Evolutionary conservation across 768 basidiomycete species (phyloP).

Genomic region (Boletus reticuloceps): DNA sequence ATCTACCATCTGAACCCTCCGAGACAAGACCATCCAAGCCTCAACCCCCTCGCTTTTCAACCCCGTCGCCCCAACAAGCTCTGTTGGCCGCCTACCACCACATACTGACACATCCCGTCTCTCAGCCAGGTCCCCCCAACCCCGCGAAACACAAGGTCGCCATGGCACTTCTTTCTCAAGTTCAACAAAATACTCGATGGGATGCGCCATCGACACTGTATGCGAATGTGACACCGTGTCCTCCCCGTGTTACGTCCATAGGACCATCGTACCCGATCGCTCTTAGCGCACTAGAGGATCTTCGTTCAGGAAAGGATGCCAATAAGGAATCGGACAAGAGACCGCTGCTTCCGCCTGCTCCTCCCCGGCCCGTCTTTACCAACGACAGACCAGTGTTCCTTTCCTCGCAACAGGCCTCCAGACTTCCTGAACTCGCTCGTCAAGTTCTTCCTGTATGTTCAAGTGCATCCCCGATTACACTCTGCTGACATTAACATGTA

Average conservation of each 20-base stretch:
- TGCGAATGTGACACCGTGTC: slow-evolving; percentile 53
- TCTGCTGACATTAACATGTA: slow-evolving; percentile 3
- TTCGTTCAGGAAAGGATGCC: slow-evolving; percentile 40
- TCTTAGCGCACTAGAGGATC: slow-evolving; percentile 29
- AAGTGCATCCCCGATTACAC: neutral
- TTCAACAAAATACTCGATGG: slow-evolving; percentile 62
- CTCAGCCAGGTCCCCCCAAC: slow-evolving; percentile 48
- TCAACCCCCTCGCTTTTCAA: slow-evolving; percentile 35
- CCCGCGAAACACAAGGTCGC: slow-evolving; percentile 74
- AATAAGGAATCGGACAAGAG: slow-evolving; percentile 53
- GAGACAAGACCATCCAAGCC: slow-evolving; percentile 19
- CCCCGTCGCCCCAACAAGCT: slow-evolving; percentile 60
- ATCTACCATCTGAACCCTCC: slow-evolving; percentile 51
- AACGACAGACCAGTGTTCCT: slow-evolving; percentile 59
- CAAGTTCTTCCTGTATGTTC: slow-evolving; percentile 63
- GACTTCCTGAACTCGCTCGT: slow-evolving; percentile 66
- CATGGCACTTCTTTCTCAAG: slow-evolving; percentile 60
- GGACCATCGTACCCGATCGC: slow-evolving; percentile 66
- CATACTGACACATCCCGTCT: slow-evolving; percentile 68
- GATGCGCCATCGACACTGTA: slow-evolving; percentile 66
- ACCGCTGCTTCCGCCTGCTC: slow-evolving; percentile 32
- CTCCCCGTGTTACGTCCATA: slow-evolving; percentile 60
- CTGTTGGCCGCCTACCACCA: slow-evolving; percentile 73
- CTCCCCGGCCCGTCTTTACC: slow-evolving; percentile 39
- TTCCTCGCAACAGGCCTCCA: slow-evolving; percentile 59